Evolutionary conservation across 805 yeast genomes (phyloP).

Genomic region (Hanseniaspora jakobsenii): DNA sequence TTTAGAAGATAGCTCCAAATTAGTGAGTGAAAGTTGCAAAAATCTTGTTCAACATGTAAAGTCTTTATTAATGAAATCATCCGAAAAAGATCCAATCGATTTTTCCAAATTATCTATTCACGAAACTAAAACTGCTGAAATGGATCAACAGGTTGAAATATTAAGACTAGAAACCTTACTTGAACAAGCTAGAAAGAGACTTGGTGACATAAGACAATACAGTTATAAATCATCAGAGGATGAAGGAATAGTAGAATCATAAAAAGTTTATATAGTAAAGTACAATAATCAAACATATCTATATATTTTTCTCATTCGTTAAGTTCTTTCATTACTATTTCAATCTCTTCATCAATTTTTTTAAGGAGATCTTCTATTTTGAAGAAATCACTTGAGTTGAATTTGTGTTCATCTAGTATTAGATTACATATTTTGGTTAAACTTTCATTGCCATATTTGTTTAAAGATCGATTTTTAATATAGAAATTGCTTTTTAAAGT

Average conservation of each 20-base stretch:
- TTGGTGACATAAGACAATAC: constrained; percentile 73
- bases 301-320: too few relatives aligned
- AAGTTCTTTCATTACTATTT: too few relatives aligned
- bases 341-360: too few relatives aligned
- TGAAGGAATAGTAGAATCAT: constrained; percentile 10
- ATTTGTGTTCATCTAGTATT: too few relatives aligned
- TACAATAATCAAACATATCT: too few relatives aligned
- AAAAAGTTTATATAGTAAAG: too few relatives aligned
- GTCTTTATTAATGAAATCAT: constrained; percentile 34
- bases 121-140: constrained; percentile 73
- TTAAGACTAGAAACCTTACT: constrained; percentile 68
- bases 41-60: constrained; percentile 60
- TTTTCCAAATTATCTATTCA: constrained; percentile 57
- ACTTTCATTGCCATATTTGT: too few relatives aligned
- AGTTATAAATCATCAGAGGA: constrained; percentile 38
- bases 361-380: too few relatives aligned
- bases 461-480: too few relatives aligned
- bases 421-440: too few relatives aligned
- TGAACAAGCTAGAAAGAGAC: constrained; percentile 57
- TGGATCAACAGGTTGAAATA: constrained; percentile 89
- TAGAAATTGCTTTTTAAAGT: too few relatives aligned
- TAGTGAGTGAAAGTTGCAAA: constrained; percentile 67
- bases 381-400: too few relatives aligned
- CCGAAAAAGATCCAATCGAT: constrained; percentile 40
- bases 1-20: constrained; percentile 55